Base-by-base conservation (phyloP, 345 rosid genomes). In the Populus euphratica region DNA sequence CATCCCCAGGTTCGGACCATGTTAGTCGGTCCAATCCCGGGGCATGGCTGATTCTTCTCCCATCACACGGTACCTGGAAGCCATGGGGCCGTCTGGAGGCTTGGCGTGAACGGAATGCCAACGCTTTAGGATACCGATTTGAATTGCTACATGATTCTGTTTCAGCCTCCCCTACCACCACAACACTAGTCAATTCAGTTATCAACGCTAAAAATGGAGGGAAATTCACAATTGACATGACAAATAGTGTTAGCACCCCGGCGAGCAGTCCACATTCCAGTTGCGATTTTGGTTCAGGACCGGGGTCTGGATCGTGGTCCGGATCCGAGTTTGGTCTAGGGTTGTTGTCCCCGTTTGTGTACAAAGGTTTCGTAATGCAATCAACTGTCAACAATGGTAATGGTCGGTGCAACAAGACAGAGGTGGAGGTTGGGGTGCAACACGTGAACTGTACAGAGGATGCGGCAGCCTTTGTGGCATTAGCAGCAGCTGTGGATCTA, bases 401-500 rank as follows among this genome's bases (percentile, higher is more conserved):
- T 11, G 89, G 84, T 36, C 84, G 80, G 70, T 54, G 82, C 65
- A 82, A 92, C 10, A 92, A 82, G 73, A 92, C 96, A 0, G 91
- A 87, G 81, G 96, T 95, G 73, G 99, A 93, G 80, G 87, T 95
- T 0, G 97, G 99, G 6, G 91, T 93, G 66, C 91, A 88, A 79
- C 97, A 93, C 85, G 99, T 95, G 93, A 92, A 88, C 35, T 95
- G 99, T 86, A 93, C 91, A 65, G 99, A 93, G 92, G 99, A 95
- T 56, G 99, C 98, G 68, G 99, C 99, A 0, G 98, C 89, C 1
- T 93, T 83, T 78, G 98, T 93, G 89, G 99, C 98, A 1, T 56
- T 95, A 39, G 96, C 97, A 5, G 98, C 99, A 27, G 99, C 99
- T 6, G 85, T 95, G 89, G 99, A 95, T 88, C 94, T 95, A 23